A percentile compares a stretch with the other conserved stretches of the same genome.
Conservation (phyloP, 169 alveolate genomes). For the Plasmodium reichenowi region DNA sequence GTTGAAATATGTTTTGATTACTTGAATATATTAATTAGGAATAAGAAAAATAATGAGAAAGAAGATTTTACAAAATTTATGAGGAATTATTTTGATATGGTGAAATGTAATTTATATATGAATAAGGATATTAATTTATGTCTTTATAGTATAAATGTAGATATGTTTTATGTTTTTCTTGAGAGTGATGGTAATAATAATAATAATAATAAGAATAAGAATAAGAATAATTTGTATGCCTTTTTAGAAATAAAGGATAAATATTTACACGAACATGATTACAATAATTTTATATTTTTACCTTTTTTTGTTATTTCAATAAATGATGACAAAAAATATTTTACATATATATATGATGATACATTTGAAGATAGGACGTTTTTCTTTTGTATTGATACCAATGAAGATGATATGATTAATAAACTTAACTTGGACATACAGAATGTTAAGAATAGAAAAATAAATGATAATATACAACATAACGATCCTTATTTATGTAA, state of each 20-base stretch:
- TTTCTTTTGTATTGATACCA: too few species aligned
- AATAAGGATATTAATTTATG: slow-evolving; percentile 9
- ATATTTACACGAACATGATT: neutral
- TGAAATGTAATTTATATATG: slow-evolving; percentile 4
- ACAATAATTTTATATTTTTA: slow-evolving; percentile 19
- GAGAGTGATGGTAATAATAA: slow-evolving; percentile 1
- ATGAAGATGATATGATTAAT: too few species aligned
- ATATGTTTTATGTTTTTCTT: slow-evolving; percentile 33
- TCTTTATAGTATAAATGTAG: slow-evolving; percentile 1
- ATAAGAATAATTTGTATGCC: neutral
- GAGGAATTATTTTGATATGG: slow-evolving; percentile 8
- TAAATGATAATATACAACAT: too few species aligned
- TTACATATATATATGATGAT: neutral
- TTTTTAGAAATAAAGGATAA: slow-evolving; percentile 60
- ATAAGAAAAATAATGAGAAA: slow-evolving; percentile 36
- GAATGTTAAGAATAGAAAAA: too few species aligned
- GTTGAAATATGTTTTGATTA: slow-evolving; percentile 54
- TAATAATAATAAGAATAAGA: too few species aligned
- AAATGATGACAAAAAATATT: slow-evolving; percentile 6
- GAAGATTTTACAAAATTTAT: slow-evolving; percentile 22
- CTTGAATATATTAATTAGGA: slow-evolving; percentile 45
- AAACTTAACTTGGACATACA: too few species aligned
- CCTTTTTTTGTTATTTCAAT: slow-evolving; percentile 45
- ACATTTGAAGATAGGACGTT: too few species aligned
- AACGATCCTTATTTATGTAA: neutral